These are phyloP conservation scores for Corchorus olitorius DNA, from an alignment of 345 rosid genomes.

Conservation along the genomic window DNA sequence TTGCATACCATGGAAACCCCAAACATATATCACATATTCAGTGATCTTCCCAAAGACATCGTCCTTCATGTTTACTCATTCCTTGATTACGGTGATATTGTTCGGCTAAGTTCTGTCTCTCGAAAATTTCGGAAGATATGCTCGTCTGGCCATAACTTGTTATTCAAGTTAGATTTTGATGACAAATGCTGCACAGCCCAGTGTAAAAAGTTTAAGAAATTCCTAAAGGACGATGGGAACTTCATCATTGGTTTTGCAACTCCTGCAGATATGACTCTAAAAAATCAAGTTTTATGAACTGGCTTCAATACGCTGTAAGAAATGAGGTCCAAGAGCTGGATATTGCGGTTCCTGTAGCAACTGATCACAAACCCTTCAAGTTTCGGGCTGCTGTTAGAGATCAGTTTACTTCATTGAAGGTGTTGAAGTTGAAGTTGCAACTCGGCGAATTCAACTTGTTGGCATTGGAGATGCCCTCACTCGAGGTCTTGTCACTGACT, in stretches of 20 bases:
- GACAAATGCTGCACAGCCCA: not conserved
- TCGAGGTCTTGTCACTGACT: not conserved
- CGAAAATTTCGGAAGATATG: slow-evolving; percentile 1
- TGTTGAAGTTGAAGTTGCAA: not conserved
- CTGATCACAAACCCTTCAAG: not conserved
- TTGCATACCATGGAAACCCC: not conserved
- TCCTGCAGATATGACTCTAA: not conserved
- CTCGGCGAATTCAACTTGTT: not conserved
- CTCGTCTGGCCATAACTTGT: not conserved
- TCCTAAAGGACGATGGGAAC: not conserved
- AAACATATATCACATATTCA: not conserved
- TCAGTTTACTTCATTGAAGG: not conserved
- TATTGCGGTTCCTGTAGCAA: not conserved
- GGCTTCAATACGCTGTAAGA: not conserved
- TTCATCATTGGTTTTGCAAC: not conserved
- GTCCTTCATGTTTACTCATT: not conserved
- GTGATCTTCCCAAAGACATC: not conserved
- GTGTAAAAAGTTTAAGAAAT: not conserved
- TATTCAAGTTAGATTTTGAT: not conserved
- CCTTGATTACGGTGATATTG: slow-evolving; percentile 1
- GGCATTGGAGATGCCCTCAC: not conserved
- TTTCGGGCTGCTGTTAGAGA: not conserved
- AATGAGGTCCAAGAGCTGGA: slow-evolving; percentile 4
- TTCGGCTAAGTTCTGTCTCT: not conserved
- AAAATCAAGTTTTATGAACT: not conserved